Conservation (phyloP, 306 rosid species). For the Malus domestica region DNA sequence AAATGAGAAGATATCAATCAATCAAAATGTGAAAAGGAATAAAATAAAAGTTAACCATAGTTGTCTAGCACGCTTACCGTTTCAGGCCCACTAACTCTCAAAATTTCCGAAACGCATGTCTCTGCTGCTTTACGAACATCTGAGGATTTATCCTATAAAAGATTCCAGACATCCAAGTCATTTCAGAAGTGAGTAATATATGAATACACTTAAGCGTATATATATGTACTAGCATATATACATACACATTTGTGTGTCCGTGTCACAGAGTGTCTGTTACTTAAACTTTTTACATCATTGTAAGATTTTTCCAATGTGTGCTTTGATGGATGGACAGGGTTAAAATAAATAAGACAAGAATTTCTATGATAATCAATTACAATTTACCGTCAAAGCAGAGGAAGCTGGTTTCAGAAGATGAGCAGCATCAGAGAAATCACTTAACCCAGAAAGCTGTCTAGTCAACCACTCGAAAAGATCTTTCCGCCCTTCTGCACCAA, state of each 20-base stretch:
- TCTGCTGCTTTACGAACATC: slow-evolving; percentile 99
- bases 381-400: slow-evolving; percentile 75
- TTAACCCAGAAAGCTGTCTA: slow-evolving; percentile 71
- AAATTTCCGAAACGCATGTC: slow-evolving; percentile 71
- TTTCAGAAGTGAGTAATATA: not conserved
- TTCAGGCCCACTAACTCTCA: slow-evolving; percentile 83
- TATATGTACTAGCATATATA: not conserved
- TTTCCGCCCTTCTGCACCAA: slow-evolving; percentile 96
- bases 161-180: slow-evolving; percentile 20
- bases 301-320: not conserved
- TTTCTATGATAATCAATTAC: not conserved
- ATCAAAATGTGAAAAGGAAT: slow-evolving; percentile 8
- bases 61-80: slow-evolving; percentile 37
- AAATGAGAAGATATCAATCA: slow-evolving; percentile 8
- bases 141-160: slow-evolving; percentile 81
- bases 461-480: slow-evolving; percentile 97
- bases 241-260: not conserved
- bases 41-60: not conserved
- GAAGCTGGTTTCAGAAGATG: slow-evolving; percentile 87
- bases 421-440: slow-evolving; percentile 73
- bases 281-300: not conserved
- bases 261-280: not conserved
- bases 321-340: not conserved
- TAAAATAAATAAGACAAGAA: not conserved
- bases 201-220: not conserved